Percentiles rank a stretch among this genome's conserved stretches.
phyloP scores from a whole-genome alignment of 2,329 filamentous ascomycete genomes.

The Claviceps spartinae region DNA sequence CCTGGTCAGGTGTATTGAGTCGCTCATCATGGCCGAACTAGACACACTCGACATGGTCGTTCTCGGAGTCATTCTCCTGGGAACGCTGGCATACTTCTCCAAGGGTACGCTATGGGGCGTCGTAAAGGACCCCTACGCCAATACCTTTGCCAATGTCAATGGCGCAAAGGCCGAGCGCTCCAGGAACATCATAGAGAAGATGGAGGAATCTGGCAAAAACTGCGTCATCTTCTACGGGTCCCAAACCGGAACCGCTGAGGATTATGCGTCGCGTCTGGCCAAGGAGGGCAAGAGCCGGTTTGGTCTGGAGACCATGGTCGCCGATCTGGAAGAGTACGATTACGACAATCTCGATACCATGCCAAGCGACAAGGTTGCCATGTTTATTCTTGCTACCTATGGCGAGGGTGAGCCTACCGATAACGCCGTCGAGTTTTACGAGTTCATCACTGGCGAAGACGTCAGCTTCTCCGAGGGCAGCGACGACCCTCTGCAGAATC shows the following conservation, averaged over 20 bases:
- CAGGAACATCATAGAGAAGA: slow-evolving; percentile 85
- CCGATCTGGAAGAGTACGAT: slow-evolving; percentile 95
- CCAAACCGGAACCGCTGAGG: slow-evolving; percentile 94
- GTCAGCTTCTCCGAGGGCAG: slow-evolving; percentile 62
- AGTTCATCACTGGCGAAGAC: slow-evolving; percentile 79
- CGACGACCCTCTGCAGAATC: slow-evolving; percentile 62
- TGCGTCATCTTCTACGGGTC: slow-evolving; percentile 98
- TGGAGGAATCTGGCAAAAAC: slow-evolving; percentile 92
- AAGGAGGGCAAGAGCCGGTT: slow-evolving; percentile 97
- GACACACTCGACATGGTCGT: slow-evolving; percentile 92
- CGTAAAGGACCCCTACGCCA: slow-evolving; percentile 76
- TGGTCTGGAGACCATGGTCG: slow-evolving; percentile 94
- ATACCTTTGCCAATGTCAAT: slow-evolving; percentile 55
- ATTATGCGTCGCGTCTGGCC: slow-evolving; percentile 88
- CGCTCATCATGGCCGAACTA: slow-evolving; percentile 67
- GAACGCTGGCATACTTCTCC: slow-evolving; percentile 90
- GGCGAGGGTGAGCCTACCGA: slow-evolving; percentile 97
- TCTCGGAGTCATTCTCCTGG: slow-evolving; percentile 70
- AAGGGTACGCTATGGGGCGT: slow-evolving; percentile 92
- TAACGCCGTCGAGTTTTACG: slow-evolving; percentile 97
- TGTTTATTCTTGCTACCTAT: slow-evolving; percentile 95
- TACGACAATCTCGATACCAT: slow-evolving; percentile 85
- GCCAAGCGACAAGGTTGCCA: slow-evolving; percentile 77
- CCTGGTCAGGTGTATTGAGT: not conserved
- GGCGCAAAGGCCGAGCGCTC: slow-evolving; percentile 69